phyloP scores from a whole-genome alignment of 345 rosid genomes.

The Tarenaya hassleriana region DNA sequence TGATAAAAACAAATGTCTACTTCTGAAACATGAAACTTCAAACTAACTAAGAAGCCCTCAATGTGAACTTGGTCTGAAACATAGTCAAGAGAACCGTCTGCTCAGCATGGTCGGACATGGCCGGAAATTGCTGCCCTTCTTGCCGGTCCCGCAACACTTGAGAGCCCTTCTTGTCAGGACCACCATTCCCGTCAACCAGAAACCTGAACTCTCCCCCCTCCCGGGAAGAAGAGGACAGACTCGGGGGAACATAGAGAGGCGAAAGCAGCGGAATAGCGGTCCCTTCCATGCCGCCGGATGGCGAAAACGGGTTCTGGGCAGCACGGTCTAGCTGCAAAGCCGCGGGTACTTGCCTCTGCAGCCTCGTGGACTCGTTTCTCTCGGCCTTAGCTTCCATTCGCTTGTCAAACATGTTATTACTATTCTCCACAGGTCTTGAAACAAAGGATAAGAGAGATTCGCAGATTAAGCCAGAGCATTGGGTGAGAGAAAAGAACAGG shows the following conservation, averaged over 20 bases:
- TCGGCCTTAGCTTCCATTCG: too few species aligned
- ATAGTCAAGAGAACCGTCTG: conserved; percentile 13
- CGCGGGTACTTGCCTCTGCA: conserved; percentile 51
- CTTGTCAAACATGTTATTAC: background rate
- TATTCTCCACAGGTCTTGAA: conserved; percentile 24
- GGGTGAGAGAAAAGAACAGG: background rate
- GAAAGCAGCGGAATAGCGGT: conserved; percentile 50
- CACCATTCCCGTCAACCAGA: background rate
- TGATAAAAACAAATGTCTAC: conserved; percentile 14
- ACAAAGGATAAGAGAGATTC: too few species aligned
- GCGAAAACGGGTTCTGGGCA: background rate
- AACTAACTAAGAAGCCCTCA: conserved; percentile 3
- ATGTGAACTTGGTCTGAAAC: conserved; percentile 42
- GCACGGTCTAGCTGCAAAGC: conserved; percentile 31
- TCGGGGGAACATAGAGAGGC: conserved; percentile 39
- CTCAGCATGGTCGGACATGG: conserved; percentile 22
- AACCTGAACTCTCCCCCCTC: conserved; percentile 27
- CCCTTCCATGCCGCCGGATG: background rate
- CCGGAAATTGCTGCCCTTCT: conserved; percentile 25
- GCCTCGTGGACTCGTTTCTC: conserved; percentile 36
- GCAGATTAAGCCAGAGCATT: background rate
- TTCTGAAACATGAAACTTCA: conserved; percentile 6
- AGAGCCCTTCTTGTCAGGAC: conserved; percentile 8
- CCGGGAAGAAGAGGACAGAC: conserved; percentile 1
- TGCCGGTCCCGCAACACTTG: conserved; percentile 15